Evolutionary conservation across 805 yeast species (phyloP).

Genomic region (Candida verbasci): DNA sequence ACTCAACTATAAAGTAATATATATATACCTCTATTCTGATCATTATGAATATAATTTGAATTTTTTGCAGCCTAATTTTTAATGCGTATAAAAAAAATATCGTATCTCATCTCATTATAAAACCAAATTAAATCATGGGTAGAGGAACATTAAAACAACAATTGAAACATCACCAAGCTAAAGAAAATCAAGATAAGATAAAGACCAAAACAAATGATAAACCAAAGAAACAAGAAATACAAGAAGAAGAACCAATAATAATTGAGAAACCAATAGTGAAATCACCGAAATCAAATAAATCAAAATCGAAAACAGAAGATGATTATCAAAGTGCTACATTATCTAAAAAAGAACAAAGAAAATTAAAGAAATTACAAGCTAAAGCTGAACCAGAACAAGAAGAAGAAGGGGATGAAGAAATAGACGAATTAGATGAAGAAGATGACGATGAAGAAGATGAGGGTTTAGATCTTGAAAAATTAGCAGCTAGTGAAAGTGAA

Average conservation of each 20-base stretch:
- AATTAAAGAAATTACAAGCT: constrained; percentile 46
- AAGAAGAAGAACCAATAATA: constrained; percentile 5
- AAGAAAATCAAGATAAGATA: constrained; percentile 20
- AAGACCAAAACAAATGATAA: constrained; percentile 18
- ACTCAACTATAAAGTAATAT: no score
- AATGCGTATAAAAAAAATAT: background rate
- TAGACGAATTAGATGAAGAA: constrained; percentile 20
- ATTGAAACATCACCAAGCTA: constrained; percentile 24
- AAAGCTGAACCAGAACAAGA: constrained; percentile 14
- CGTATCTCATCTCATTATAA: constrained; percentile 6
- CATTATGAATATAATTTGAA: no score
- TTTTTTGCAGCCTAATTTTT: constrained; percentile 5
- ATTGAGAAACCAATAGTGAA: constrained; percentile 8
- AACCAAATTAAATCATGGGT: constrained; percentile 4
- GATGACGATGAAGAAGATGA: constrained; percentile 44
- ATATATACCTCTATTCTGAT: no score
- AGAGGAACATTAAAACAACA: constrained; percentile 26
- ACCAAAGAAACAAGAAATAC: constrained; percentile 8
- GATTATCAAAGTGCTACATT: constrained; percentile 47
- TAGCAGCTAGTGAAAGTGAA: constrained; percentile 54
- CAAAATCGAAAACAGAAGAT: constrained; percentile 14
- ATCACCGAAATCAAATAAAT: no score
- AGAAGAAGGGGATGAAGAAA: constrained; percentile 32
- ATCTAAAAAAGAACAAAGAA: constrained; percentile 62
- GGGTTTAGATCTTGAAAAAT: constrained; percentile 45